Evolutionary conservation across 768 basidiomycete species (phyloP), one percentile per base, ranked within the genome.

Genomic region (Pisolithus orientalis): DNA sequence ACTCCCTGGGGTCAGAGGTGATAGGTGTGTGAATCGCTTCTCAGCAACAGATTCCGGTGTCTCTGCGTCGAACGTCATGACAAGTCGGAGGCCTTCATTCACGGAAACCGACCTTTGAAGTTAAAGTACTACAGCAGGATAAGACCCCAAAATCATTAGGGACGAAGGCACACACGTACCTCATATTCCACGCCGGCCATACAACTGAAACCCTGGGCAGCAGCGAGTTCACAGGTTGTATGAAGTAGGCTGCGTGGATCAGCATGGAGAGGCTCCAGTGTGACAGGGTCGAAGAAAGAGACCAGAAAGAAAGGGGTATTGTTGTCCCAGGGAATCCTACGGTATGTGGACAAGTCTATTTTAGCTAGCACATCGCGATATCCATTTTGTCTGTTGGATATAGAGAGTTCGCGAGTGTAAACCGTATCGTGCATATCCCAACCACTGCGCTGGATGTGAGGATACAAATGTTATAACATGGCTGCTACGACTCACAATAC

Each of bases 111-210:
- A 86, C 90, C 90, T 81, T 89, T 85, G 69, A 93, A 93, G 70
- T 92, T 90, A 65, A 91, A 93, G 63, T 90, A 92, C 89, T 92
- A 52, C 8, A 14, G 25, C 17, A 46, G 34, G 2, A 24, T 58
- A 39, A 60, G 56, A 54, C 48, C 53, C 31, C 31, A 14, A 10
- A 21, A 10, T 21, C 17, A 29, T 34, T 13, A 21, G 13, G n/a
- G 27, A 53, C 10, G 24, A 28, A 43, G 39, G 51, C 37, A 13
- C 66, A 45, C 28, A 34, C 77, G 49, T 62, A 88, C 93, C 79
- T 99, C 96, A 59, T 90, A 98, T 71, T 99, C 95, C 7, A 89
- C 80, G 8, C 93, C 94, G n/a, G 90, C 84, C 60, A 83, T 77
- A 62, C 91, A 89, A 29, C 81, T 72, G 57, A 79, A 79, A 1